Evolutionary conservation across 2,329 filamentous ascomycete species (phyloP), one percentile per base, ranked within the genome.

Genomic region (Aspergillus udagawae): DNA sequence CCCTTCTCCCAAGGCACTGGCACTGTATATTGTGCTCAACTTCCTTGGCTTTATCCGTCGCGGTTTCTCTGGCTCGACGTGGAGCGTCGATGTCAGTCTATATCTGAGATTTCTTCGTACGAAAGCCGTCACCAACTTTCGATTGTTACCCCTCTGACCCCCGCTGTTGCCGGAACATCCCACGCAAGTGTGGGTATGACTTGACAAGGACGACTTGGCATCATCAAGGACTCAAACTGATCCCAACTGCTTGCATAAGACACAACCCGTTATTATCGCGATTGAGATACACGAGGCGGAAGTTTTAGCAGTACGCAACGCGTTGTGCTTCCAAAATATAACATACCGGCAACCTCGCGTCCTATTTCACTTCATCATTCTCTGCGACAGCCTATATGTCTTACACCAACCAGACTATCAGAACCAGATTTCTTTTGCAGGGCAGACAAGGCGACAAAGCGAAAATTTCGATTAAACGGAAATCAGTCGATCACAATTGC

Each of bases 381-480:
- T 44, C 21, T 28, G 48, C 9, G n/a, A 53, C 60, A 57, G 55
- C 53, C 63, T 65, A 65, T 60, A 65, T 67, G 65, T 65, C 62
- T 67, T 49, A 49, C 56, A 44, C 58, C 57, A 53, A 52, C 52
- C 51, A 60, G 17, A 51, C 52, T 51, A 53, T 60, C 52, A 48
- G 48, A 48, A 52, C 38, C 57, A 51, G 54, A 44, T 41, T 35
- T 54, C 35, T 54, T 53, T 52, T 29, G 27, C 55, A 58, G 42
- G 52, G 28, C 21, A 57, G 58, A 45, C 56, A 49, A 41, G 54
- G 49, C 28, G n/a, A 45, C 20, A 48, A 57, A 45, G 32, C 44
- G 49, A 42, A 27, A 20, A 29, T n/a, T 57, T 38, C 50, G 17
- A 21, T 41, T 38, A 28, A 55, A 4, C 42, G 54, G 12, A 45